phyloP scores from a whole-genome alignment of 2,329 filamentous ascomycete species.

The Penicillium sp. region DNA sequence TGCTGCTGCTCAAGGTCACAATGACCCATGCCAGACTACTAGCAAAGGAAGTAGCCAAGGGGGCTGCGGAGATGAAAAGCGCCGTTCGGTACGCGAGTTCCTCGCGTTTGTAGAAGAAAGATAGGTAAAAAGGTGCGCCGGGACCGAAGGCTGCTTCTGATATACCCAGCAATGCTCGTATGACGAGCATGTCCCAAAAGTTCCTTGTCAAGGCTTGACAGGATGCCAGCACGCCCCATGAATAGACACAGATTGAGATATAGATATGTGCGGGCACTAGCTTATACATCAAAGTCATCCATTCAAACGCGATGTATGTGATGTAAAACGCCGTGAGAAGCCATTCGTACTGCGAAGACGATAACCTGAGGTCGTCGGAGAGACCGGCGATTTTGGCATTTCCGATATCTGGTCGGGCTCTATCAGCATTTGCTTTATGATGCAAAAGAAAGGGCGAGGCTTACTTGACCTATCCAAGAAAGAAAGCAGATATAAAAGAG shows the following conservation, averaged over 20 bases:
- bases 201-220: conserved; percentile 65
- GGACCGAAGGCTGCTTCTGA: conserved; percentile 61
- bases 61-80: conserved; percentile 74
- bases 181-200: conserved; percentile 52
- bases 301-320: conserved; percentile 62
- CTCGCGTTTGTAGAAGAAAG: conserved; percentile 59
- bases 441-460: neutral
- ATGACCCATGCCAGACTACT: conserved; percentile 75
- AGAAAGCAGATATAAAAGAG: conserved; percentile 75
- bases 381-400: conserved; percentile 62
- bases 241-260: conserved; percentile 59
- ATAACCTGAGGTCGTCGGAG: conserved; percentile 51
- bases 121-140: conserved; percentile 62
- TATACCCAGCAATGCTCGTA: conserved; percentile 48
- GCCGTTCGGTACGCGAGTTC: conserved; percentile 84
- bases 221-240: conserved; percentile 76
- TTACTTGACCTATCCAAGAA: conserved; percentile 83
- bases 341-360: conserved; percentile 57
- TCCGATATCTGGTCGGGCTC: conserved; percentile 47
- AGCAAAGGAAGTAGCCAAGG: conserved; percentile 63
- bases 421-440: neutral
- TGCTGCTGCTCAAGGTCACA: conserved; percentile 60
- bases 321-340: conserved; percentile 61
- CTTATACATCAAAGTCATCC: conserved; percentile 62
- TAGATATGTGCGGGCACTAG: conserved; percentile 60